Base-by-base conservation (phyloP, 768 basidiomycete species). In the Tricholomella constricta region DNA sequence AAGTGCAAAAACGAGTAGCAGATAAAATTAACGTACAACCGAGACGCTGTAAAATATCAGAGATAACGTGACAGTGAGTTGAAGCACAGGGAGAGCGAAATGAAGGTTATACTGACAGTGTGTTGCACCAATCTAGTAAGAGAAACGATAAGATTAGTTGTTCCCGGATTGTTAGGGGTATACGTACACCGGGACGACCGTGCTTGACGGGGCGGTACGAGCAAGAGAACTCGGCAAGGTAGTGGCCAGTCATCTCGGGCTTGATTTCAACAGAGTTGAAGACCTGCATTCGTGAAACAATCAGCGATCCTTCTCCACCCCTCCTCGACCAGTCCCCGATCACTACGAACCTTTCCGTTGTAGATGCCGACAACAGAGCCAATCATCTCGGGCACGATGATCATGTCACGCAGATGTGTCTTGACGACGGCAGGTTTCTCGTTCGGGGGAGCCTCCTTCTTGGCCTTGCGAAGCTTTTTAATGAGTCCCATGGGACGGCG, bases 361-460 rank as follows among this genome's bases (percentile, higher is more conserved):
- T 99, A 98, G 70, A 98, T 96, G 58, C 97, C 97, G 59, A 98
- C 86, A 61, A 98, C 92, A 66, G 86, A 89, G 57, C 97, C 97
- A 74, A 99, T 98, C 97, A 99, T 98, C 81, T 99, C 97, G 45
- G 97, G 97, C 55, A 99, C 97, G 75, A 99, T 88, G 75, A 98
- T 96, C 97, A 99, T 98, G 78, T 98, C 88, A 67, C 97, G 93
- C 64, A 99, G 82, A 76, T 99, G 97, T 52, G 97, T 99, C 84
- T 98, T 99, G 68, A 99, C 96, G 63, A 94, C 91, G 47, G 93
- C 83, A 54, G 97, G 97, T 82, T 99, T 98, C 79, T 98, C 95
- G 77, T 98, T 97, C 62, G 96, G 91, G 52, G 85, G 91, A n/a
- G 94, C 94, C 75, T 98, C 94, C 80, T 96, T 98, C 86, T 99